Conservation (phyloP, 768 basidiomycete species). For the Royoungia palumana region DNA sequence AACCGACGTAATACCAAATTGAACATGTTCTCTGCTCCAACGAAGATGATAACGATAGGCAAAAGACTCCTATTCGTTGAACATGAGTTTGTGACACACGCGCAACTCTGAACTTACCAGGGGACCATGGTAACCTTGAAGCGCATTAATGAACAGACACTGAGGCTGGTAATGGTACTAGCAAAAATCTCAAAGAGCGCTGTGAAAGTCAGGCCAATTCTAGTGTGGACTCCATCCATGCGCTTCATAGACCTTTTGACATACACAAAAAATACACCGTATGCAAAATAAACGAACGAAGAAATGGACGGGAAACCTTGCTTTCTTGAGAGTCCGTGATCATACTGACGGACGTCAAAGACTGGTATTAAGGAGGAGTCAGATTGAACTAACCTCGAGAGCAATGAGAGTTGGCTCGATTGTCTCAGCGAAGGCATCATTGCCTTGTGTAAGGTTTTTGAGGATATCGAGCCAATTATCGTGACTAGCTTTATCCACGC, state of each 20-base stretch:
- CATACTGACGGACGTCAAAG: conserved; percentile 42
- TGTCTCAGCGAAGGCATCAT: conserved; percentile 37
- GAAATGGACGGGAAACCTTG: conserved; percentile 60
- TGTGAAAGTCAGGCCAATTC: conserved; percentile 88
- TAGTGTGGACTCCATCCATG: conserved; percentile 85
- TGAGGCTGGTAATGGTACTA: conserved; percentile 91
- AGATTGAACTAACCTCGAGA: conserved; percentile 38
- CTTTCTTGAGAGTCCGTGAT: conserved; percentile 44
- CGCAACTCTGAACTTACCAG: conserved; percentile 50
- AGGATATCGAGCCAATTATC: conserved; percentile 60
- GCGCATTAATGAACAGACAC: conserved; percentile 86
- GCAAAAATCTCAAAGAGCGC: conserved; percentile 88
- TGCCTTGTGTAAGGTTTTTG: conserved; percentile 36
- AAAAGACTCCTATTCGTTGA: conserved; percentile 64
- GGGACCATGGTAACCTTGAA: conserved; percentile 89
- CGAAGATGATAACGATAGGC: conserved; percentile 91
- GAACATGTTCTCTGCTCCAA: conserved; percentile 98
- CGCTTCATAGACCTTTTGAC: conserved; percentile 72
- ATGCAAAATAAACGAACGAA: conserved; percentile 70
- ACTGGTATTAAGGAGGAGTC: background rate
- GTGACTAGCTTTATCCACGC: conserved; percentile 60
- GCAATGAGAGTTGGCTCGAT: conserved; percentile 45
- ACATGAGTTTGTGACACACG: conserved; percentile 5
- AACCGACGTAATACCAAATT: conserved; percentile 61
- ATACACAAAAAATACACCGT: conserved; percentile 70